Evolutionary conservation across 139 green algal species (phyloP), one percentile per base, ranked within the genome.

Genomic region (Pleodorina starrii): DNA sequence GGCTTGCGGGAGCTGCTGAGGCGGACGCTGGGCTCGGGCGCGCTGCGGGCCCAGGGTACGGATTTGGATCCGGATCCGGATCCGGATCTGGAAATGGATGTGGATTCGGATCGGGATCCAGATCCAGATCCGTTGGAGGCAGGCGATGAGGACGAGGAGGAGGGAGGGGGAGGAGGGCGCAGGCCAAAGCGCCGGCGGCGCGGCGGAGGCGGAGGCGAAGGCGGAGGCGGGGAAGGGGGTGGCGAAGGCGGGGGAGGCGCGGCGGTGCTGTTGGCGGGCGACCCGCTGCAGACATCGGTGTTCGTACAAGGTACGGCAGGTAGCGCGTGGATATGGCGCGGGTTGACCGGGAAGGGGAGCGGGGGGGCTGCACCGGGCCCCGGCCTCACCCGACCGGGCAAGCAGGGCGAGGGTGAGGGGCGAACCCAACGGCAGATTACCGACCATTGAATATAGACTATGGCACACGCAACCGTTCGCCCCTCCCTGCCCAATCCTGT

Each of bases 1-100:
- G 60, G 81, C 5, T 60, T 87, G 29, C 42, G 60, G 29, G 60
- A 77, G 60, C 81, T 87, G 59, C 43, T 87, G 63, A 42, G 60
- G 19, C 29, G 60, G 54, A 75, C 40, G 0, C 57, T 75, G 19
- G 48, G 50, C 12, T 69, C 76, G 16, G 50, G 7, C 29, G 50
- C 50, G 50, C 12, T 85, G 25, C 29, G 36, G 40, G 35, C 42
- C 72, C 72, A 59, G 16, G 25, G 40, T 11, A 11, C 69, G 17
- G 35, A 48, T 36, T 4, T 48, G 19, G 3, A 77, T 50, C 5
- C 32, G 16, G 69, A 77, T 25, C 35, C 48, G 69, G 35, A 77
- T 36, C 1, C 48, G 35, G 69, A 77, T 36, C 11, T 48, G 4
- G 69, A 19, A 11, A 9, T 48, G 35, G 69, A 77, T 36, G 11